Base-by-base conservation (phyloP, 345 rosid species). In the Sonneratia caseolaris region DNA sequence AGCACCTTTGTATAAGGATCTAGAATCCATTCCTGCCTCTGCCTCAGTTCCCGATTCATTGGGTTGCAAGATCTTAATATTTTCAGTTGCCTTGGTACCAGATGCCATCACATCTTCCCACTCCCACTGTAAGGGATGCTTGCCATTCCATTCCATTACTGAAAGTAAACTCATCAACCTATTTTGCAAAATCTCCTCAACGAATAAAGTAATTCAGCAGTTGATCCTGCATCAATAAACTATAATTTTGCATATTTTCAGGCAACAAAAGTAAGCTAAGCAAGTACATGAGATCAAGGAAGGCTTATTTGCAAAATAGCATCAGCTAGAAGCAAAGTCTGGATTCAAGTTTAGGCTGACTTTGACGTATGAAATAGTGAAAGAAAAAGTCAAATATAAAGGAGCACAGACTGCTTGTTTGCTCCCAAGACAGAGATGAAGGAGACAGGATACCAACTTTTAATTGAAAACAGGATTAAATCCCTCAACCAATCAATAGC, bases 61-160 rank as follows among this genome's bases (percentile, higher is more conserved):
- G 42, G 74, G 82, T 71, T 68, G 75, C 64, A 77, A 78, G 73
- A 88, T 87, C 78, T 82, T 84, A 11, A 85, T 79, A 71, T 72
- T 82, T 71, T 87, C 96, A 45, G 84, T 74, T 37, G 89, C 69
- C 51, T 84, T 81, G 21, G 83, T 68, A 81, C 81, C 83, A 73
- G 88, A 87, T 83, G 82, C 83, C 43, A 82, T 77, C 16, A 86
- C 74, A 68, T 81, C 86, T 21, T 91, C 97, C 96, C 89, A 94
- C 66, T 90, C 97, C 92, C 96, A 88, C 76, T 79, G 90, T 70
- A 80, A 69, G 47, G 90, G 80, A 57, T 80, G 81, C 81, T 88
- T 94, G 11, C 82, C 74, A 77, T 90, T 91, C 91, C 95, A 87
- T 82, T 90, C 98, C 97, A 90, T 91, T 56, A 80, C 69, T 48